These are phyloP conservation scores for Heritiera littoralis DNA, from an alignment of 345 rosid genomes.

Conservation along the genomic window DNA sequence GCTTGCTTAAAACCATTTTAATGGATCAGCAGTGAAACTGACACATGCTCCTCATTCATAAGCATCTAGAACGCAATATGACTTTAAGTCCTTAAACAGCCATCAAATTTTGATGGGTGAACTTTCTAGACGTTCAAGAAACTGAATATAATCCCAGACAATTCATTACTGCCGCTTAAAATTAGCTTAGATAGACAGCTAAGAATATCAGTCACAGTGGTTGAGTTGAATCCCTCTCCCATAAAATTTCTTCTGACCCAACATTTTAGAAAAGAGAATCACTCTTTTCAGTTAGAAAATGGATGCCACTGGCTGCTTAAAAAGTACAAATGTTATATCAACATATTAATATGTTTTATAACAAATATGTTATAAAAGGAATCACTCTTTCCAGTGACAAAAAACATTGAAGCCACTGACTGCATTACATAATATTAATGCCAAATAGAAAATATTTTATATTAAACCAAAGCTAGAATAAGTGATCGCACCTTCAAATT, in stretches of 20 bases:
- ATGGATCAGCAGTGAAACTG: neutral
- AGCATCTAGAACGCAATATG: neutral
- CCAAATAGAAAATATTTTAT: neutral
- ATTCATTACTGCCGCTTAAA: neutral
- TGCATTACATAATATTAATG: neutral
- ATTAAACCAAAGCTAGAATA: neutral
- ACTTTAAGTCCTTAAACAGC: neutral
- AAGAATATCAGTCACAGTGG: neutral
- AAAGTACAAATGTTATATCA: neutral
- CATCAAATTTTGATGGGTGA: neutral
- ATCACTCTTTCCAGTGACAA: neutral
- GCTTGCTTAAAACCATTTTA: neutral
- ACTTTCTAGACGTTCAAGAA: neutral
- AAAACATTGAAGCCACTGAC: neutral
- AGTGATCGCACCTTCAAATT: conserved; percentile 58
- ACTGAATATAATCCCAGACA: neutral
- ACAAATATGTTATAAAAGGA: neutral
- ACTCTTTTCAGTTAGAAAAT: neutral
- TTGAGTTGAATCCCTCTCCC: neutral
- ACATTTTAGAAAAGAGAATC: neutral
- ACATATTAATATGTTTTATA: neutral
- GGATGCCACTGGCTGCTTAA: neutral
- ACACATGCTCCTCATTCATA: neutral
- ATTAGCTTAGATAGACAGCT: neutral
- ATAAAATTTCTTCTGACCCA: neutral